phyloP scores from a whole-genome alignment of 1,139 yeast genomes.

The Kodamaea arcana region DNA sequence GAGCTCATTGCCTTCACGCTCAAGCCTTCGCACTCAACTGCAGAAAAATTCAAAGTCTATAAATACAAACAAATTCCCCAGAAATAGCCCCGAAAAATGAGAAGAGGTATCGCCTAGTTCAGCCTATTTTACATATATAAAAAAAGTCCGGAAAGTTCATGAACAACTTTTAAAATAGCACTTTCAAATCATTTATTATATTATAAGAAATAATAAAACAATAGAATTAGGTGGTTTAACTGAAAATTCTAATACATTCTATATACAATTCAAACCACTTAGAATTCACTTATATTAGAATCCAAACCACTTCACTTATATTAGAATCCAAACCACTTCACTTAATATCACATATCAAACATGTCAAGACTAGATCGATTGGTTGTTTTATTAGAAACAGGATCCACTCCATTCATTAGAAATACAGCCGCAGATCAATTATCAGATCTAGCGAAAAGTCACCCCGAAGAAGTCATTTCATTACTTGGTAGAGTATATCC shows the following conservation, averaged over 20 bases:
- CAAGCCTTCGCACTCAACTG: too few relatives aligned
- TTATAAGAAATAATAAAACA: too few relatives aligned
- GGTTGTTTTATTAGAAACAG: slow-evolving; percentile 83
- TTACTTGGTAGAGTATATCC: slow-evolving; percentile 89
- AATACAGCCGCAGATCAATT: slow-evolving; percentile 97
- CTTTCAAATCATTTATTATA: too few relatives aligned
- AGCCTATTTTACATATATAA: too few relatives aligned
- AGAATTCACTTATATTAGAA: not conserved
- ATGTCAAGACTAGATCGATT: slow-evolving; percentile 64
- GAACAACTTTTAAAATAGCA: too few relatives aligned
- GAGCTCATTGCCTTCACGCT: too few relatives aligned
- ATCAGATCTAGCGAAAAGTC: slow-evolving; percentile 88
- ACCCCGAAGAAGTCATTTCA: slow-evolving; percentile 87
- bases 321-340: not conserved
- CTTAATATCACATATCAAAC: too few relatives aligned
- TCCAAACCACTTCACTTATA: not conserved
- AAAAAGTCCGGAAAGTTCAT: too few relatives aligned
- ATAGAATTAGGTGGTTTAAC: too few relatives aligned
- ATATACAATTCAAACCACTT: too few relatives aligned
- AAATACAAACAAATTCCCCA: not conserved
- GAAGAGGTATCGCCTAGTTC: not conserved
- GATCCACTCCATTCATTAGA: slow-evolving; percentile 89
- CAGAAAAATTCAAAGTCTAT: not conserved
- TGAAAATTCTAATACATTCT: too few relatives aligned
- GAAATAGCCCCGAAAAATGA: not conserved